Evolutionary conservation across 2,329 filamentous ascomycete genomes (phyloP), one percentile per base, ranked within the genome.

Genomic region (Nemania sp.): DNA sequence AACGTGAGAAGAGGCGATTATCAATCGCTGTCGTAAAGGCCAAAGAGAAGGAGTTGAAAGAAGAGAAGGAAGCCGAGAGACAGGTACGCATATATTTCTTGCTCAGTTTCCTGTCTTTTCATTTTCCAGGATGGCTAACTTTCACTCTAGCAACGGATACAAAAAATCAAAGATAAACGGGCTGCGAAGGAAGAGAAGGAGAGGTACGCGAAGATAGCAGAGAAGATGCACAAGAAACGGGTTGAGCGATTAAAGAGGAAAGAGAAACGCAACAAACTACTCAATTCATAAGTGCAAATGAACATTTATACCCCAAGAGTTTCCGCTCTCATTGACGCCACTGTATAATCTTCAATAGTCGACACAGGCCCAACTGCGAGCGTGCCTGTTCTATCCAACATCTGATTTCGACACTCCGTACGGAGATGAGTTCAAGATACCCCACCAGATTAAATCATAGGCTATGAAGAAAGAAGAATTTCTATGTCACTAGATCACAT

Each of bases 181-280:
- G 88, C 85, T 17, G 89, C 87, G 47, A 97, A 97, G 80, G 92
- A 91, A 66, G 94, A 97, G 78, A 91, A 89, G 73, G 91, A 92
- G 68, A 81, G 93, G 63, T 97, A 93, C 70, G 90, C 91, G 72
- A 90, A 92, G 78, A 84, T 99, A 84, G 93, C 91, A 17, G 90
- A 91, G 76, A 97, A 94, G 78, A 97, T 99, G 94, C 93, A 97
- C 77, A 86, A 84, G 74, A 97, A 96, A 81, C 82, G 92, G 57
- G 88, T 97, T 11, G 94, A 99, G 75, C 84, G 94, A 65, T 75
- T 96, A 73, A 96, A 91, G 86, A 84, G 92, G 69, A 89, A 91
- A 73, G 94, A 99, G 80, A 97, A 97, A 86, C 86, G 94, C 70
- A 99, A 93, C 75, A 94, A 93, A 77, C 75, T 91, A 70, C 70